These are phyloP conservation scores for Globisporangium echinulatum DNA, from an alignment of 352 stramenopile species.

Conservation along the genomic window DNA sequence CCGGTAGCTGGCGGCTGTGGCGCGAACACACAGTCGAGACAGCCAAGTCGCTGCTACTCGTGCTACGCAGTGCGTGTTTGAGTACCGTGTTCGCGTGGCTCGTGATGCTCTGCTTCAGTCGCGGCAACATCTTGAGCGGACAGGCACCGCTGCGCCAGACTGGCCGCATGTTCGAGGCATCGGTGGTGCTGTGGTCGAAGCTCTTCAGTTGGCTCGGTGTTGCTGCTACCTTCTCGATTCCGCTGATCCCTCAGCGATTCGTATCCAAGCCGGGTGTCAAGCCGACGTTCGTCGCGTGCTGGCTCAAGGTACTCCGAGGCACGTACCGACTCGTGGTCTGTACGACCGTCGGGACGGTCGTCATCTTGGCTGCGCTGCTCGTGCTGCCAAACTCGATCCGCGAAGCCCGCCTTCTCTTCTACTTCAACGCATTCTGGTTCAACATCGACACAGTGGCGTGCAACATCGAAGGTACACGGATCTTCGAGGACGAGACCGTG, in stretches of 20 bases:
- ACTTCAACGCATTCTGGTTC: not conserved
- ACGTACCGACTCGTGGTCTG: not conserved
- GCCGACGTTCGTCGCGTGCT: constrained; percentile 2
- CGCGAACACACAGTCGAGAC: not conserved
- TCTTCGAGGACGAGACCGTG: constrained; percentile 1
- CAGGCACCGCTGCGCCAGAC: not conserved
- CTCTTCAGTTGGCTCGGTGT: constrained; percentile 3
- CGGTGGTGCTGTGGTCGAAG: constrained; percentile 1
- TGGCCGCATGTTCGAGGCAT: not conserved
- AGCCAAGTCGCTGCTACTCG: not conserved
- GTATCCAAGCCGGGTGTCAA: too few species aligned
- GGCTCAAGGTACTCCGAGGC: constrained; percentile 2
- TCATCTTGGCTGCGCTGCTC: not conserved
- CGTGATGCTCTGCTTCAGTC: constrained; percentile 2
- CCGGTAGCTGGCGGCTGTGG: not conserved
- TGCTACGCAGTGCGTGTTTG: constrained; percentile 1
- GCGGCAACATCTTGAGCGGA: constrained; percentile 2
- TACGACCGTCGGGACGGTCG: not conserved
- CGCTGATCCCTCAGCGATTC: not conserved
- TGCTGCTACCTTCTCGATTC: not conserved
- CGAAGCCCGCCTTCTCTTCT: not conserved
- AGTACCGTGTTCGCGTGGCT: constrained; percentile 1
- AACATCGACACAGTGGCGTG: constrained; percentile 3
- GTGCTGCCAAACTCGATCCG: not conserved
- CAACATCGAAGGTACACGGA: not conserved